Percentiles rank a stretch among this genome's conserved stretches.
These are phyloP conservation scores for Sporothrix sp. DNA, from an alignment of 2,329 filamentous ascomycete species.

Conservation along the genomic window DNA sequence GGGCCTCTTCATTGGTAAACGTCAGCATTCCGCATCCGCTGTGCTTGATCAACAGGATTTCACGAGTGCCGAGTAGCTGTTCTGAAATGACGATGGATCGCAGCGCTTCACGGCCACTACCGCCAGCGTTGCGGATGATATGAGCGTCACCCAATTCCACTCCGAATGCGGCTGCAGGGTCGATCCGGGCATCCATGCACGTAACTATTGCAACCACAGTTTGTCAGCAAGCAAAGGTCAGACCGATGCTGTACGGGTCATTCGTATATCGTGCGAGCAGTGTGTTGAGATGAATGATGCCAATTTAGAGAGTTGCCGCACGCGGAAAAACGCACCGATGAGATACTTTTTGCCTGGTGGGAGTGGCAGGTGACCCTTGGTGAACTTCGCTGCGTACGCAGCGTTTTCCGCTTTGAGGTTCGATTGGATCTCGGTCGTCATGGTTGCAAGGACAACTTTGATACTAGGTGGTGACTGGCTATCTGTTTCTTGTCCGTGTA, in stretches of 20 bases:
- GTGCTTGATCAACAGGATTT: conserved; percentile 67
- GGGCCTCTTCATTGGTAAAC: conserved; percentile 50
- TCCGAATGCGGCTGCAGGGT: conserved; percentile 59
- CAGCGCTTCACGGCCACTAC: conserved; percentile 56
- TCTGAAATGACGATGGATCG: conserved; percentile 70
- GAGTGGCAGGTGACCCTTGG: conserved; percentile 54
- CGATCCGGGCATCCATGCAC: conserved; percentile 72
- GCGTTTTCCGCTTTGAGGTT: conserved; percentile 23
- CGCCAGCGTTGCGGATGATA: conserved; percentile 66
- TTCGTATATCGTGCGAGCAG: no score
- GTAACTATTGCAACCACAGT: conserved; percentile 39
- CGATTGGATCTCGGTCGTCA: conserved; percentile 21
- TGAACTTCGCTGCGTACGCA: conserved; percentile 37
- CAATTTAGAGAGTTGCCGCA: no score
- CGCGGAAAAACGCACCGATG: conserved; percentile 42
- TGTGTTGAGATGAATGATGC: no score
- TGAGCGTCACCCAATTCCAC: conserved; percentile 68
- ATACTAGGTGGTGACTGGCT: no score
- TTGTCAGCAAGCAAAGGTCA: no score
- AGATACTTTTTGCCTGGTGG: conserved; percentile 62
- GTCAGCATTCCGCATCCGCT: conserved; percentile 69
- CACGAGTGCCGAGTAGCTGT: conserved; percentile 65
- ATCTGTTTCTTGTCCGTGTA: no score
- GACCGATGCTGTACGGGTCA: no score
- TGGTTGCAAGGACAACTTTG: not conserved